Percentiles rank a stretch among this genome's conserved stretches.
Evolutionary conservation across 2,329 filamentous ascomycete species (phyloP).

Genomic region (Cladosporium sp.): DNA sequence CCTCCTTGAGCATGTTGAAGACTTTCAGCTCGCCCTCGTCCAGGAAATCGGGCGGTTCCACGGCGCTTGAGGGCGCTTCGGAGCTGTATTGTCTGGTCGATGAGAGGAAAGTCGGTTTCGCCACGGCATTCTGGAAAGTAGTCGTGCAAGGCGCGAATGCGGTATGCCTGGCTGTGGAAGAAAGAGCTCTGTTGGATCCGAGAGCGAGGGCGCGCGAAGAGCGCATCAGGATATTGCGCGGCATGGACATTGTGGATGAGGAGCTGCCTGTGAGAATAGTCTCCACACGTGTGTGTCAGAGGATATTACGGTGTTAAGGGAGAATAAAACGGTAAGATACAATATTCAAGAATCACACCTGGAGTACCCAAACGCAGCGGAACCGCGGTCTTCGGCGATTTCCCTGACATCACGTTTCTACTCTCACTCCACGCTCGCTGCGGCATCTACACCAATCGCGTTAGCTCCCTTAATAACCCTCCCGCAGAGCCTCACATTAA

Average conservation of each 20-base stretch:
- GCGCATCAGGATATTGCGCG: conserved; percentile 8
- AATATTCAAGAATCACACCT: neutral
- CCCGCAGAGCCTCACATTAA: conserved; percentile 9
- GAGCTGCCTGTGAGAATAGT: too few species aligned
- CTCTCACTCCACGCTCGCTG: neutral
- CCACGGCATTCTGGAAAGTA: neutral
- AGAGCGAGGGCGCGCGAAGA: neutral
- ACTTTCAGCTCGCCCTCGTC: conserved; percentile 42
- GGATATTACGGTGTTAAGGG: too few species aligned
- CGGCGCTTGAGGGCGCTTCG: conserved; percentile 8
- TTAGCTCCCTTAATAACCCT: conserved; percentile 9
- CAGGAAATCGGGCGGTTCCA: conserved; percentile 44
- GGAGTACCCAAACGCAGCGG: neutral
- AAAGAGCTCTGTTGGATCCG: conserved; percentile 1
- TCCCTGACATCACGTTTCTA: conserved; percentile 4
- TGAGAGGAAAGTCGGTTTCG: neutral
- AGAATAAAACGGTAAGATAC: too few species aligned
- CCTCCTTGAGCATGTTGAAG: conserved; percentile 42
- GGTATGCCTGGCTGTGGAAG: neutral
- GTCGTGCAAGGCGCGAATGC: neutral
- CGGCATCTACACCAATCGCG: conserved; percentile 13
- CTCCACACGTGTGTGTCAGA: too few species aligned
- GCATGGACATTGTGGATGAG: neutral
- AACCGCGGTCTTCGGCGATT: conserved; percentile 6
- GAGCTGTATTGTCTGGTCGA: conserved; percentile 1